phyloP scores from a whole-genome alignment of 768 basidiomycete species.

The Collybiopsis confluens region DNA sequence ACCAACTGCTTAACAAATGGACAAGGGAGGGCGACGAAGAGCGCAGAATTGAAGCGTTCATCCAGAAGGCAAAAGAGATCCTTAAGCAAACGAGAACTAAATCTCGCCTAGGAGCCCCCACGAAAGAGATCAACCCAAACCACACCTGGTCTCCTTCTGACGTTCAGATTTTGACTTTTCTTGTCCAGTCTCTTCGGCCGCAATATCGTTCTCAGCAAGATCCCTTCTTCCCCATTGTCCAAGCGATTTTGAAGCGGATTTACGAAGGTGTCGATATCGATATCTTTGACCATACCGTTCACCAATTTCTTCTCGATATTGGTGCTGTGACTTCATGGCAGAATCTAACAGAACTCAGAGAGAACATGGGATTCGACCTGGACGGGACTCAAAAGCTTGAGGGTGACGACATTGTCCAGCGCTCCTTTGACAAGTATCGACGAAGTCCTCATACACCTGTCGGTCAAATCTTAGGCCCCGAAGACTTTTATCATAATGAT shows the following conservation, averaged over 20 bases:
- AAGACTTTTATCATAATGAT: conserved; percentile 64
- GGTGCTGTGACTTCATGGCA: conserved; percentile 84
- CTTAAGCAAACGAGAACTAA: not conserved
- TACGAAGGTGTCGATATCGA: conserved; percentile 29
- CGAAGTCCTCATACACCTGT: conserved; percentile 10
- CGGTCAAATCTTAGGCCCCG: conserved; percentile 42
- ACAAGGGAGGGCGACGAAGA: conserved; percentile 29
- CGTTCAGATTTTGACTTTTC: conserved; percentile 51
- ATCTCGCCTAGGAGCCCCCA: not conserved
- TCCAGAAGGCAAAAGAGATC: conserved; percentile 41
- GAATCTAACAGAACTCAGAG: conserved; percentile 40
- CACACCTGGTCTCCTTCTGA: conserved; percentile 49
- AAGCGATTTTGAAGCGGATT: conserved; percentile 56
- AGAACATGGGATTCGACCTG: conserved; percentile 16
- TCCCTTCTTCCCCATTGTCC: conserved; percentile 51
- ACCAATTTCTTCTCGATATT: conserved; percentile 57
- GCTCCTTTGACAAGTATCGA: conserved; percentile 16
- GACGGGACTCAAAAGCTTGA: conserved; percentile 2
- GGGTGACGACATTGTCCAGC: conserved; percentile 9
- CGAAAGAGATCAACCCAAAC: not conserved
- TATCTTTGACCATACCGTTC: conserved; percentile 31
- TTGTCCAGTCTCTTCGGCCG: conserved; percentile 49
- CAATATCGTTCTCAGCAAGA: conserved; percentile 51
- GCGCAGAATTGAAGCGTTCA: conserved; percentile 43
- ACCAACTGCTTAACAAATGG: conserved; percentile 48